Base-by-base conservation (phyloP, 306 rosid genomes). In the Biancaea sappan region DNA sequence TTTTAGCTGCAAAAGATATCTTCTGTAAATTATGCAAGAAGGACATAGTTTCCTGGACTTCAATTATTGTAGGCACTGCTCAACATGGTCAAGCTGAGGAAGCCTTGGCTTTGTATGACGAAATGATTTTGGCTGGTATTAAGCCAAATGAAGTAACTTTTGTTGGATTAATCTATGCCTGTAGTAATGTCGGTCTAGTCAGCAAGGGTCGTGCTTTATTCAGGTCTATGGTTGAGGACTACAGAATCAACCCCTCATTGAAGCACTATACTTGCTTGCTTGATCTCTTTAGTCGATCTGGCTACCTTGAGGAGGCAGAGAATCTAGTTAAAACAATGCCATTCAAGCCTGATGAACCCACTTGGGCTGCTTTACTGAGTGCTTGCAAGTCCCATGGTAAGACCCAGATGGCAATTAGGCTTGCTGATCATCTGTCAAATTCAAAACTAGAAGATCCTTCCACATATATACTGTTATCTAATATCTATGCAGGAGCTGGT, bases 11-110 rank as follows among this genome's bases (percentile, higher is more conserved):
- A 1, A 89, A 83, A 59, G 81, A 73, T 50, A 80, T 94, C 10
- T 91, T 94, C 60, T 29, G 38, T 71, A 22, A 69, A 61, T 89
- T 94, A 84, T 68, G 73, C 12, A 81, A 76, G 76, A 91, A 80
- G 71, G 96, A 89, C 70, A 92, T 91, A 0, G 81, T 94, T 74
- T 91, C 98, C 66, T 94, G 98, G 98, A 94, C 97, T 73, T 94
- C 96, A 16, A 86, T 94, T 37, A 94, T 94, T 35, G 94, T 91
- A 28, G 97, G 96, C 78, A 81, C 73, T 19, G 92, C 97, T 13
- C 97, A 91, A 72, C 92, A 89, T 75, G 97, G 97, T 21, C 81
- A 35, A 66, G 98, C 88, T 14, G 81, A 81, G 81, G 90, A 89
- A 72, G 97, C 97, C 29, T 81, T 94, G 71, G 59, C 82, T 74